Conservation (phyloP, 768 basidiomycete species). For the Heimioporus sp. region DNA sequence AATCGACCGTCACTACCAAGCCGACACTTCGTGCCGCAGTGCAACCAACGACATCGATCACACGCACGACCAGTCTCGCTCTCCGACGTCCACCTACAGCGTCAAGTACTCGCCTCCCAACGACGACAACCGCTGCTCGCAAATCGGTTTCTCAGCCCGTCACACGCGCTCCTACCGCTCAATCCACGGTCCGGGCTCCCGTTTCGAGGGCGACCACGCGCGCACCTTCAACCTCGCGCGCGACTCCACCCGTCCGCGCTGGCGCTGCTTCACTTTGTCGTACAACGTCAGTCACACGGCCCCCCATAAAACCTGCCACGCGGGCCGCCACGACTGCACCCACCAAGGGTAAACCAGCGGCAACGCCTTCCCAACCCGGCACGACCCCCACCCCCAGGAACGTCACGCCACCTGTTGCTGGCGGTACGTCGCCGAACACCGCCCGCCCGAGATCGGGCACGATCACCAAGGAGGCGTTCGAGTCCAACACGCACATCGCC, state of each 20-base stretch:
- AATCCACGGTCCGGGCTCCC: constrained; percentile 16
- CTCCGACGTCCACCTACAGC: constrained; percentile 7
- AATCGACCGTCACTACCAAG: neutral
- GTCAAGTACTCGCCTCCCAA: constrained; percentile 9
- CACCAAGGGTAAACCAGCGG: constrained; percentile 7
- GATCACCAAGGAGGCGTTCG: constrained; percentile 22
- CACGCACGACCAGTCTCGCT: neutral
- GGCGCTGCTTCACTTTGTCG: constrained; percentile 8
- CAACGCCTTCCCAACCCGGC: neutral
- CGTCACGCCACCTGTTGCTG: neutral
- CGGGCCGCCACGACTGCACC: constrained; percentile 5
- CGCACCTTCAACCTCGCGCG: constrained; percentile 13
- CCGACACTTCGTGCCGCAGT: constrained; percentile 4
- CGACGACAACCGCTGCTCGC: neutral
- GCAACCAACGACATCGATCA: constrained; percentile 4
- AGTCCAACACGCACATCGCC: constrained; percentile 19
- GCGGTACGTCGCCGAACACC: neutral
- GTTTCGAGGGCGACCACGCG: constrained; percentile 19
- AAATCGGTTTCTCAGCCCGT: constrained; percentile 17
- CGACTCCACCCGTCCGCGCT: constrained; percentile 15
- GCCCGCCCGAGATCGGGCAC: constrained; percentile 23
- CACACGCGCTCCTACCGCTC: constrained; percentile 23
- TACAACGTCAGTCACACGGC: constrained; percentile 1
- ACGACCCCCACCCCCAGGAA: neutral
- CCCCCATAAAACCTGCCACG: constrained; percentile 6